Evolutionary conservation across 2,329 filamentous ascomycete species (phyloP), one percentile per base, ranked within the genome.

Genomic region (Cladosporium sp.): DNA sequence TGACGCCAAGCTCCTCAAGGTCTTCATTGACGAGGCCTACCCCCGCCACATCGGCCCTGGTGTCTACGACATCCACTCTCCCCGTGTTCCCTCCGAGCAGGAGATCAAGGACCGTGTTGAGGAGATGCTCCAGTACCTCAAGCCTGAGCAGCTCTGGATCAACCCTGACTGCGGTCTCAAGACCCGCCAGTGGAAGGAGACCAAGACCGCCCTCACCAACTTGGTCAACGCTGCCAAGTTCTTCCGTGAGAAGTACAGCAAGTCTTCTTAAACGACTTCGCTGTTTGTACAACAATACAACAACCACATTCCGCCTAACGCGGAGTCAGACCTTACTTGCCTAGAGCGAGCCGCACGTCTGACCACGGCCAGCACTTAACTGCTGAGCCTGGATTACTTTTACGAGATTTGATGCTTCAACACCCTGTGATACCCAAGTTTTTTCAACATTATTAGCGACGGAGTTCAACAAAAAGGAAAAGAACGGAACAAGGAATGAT

Each of bases 11-110:
- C 90, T 99, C 74, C 91, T 99, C 80, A 91, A 94, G 84, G 95
- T 99, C 82, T 99, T 99, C 80, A 92, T 97, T 75, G 94, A 98
- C 81, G 92, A 95, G 84, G 92, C 90, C 69, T 98, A 98, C 86
- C 94, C 93, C 74, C 92, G 94, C 78, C 94, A 99, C 87, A 99
- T 99, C 76, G 95, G 95, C 71, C 95, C 95, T 71, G 95, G 94
- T 90, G 95, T 99, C 82, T 99, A 98, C 82, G 95, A 99, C 84
- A 99, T 99, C 86, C 95, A 99, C 91, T 96, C 92, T 73, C 95
- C 95, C 74, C 94, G 95, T 91, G 88, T 99, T 68, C 95, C 95
- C 78, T 91, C 89, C 80, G 92, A 97, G 89, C 87, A 97, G 85
- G 95, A 99, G 89, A 97, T 99, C 87, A 94, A 92, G 88, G 91